phyloP scores from a whole-genome alignment of 169 alveolate genomes.

The Babesia bigemina region DNA sequence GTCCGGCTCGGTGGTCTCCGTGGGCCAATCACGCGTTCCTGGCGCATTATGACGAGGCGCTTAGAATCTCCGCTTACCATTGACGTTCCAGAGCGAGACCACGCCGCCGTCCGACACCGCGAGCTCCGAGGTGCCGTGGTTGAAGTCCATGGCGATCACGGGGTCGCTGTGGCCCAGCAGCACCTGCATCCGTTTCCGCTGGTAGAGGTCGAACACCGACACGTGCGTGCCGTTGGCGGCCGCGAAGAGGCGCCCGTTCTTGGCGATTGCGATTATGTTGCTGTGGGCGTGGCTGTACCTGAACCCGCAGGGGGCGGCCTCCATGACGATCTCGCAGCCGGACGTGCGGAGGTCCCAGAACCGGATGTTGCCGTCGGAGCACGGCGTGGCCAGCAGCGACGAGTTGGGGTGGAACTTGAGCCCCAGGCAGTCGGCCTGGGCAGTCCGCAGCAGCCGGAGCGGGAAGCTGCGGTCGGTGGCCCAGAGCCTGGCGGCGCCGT shows the following conservation, averaged over 20 bases:
- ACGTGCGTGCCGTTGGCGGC: constrained; percentile 37
- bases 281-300: not conserved
- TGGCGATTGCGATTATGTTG: constrained; percentile 31
- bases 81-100: constrained; percentile 59
- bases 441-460: constrained; percentile 48
- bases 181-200: constrained; percentile 34
- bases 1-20: not conserved
- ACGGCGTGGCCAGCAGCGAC: constrained; percentile 44
- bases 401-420: constrained; percentile 65
- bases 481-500: constrained; percentile 66
- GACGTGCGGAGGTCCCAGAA: constrained; percentile 62
- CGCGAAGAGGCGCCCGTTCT: constrained; percentile 39
- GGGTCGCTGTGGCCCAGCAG: constrained; percentile 40
- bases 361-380: constrained; percentile 49
- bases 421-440: constrained; percentile 38
- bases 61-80: constrained; percentile 5
- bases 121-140: constrained; percentile 39
- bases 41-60: not conserved
- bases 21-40: constrained; percentile 27
- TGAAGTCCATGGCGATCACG: constrained; percentile 47
- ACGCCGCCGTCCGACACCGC: constrained; percentile 36
- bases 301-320: constrained; percentile 10
- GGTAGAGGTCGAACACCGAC: constrained; percentile 41
- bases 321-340: constrained; percentile 31
- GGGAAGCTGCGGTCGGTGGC: constrained; percentile 70